Evolutionary conservation across 1,284 basidiomycete genomes (phyloP), one percentile per base, ranked within the genome.

Genomic region (Trametes pubescens): DNA sequence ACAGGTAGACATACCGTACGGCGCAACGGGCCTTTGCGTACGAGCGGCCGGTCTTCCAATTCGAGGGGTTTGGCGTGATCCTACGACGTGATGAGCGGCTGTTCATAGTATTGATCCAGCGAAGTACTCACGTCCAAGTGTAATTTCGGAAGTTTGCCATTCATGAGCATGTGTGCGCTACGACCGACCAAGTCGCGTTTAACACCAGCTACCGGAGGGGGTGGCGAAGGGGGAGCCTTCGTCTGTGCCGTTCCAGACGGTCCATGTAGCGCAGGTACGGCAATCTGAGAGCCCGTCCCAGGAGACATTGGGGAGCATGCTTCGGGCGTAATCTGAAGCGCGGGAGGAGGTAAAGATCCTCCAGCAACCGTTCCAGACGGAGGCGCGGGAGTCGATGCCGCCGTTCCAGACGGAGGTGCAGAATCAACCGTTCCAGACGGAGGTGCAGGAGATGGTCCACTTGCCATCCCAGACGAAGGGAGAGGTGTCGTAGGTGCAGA

Each of bases 401-500:
- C 8, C 48, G 46, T 48, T 48, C 29, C 48, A 34, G 24, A 51
- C 40, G 40, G 40, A n/a, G n/a, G n/a, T n/a, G n/a, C n/a, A n/a
- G n/a, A n/a, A n/a, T n/a, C 14, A 16, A 29, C 24, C 14, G 14
- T 16, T 34, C n/a, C 29, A 16, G 21, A 26, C 11, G 48, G 29
- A 34, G 29, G 3, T 32, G 7, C 48, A 10, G 29, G 7, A 51
- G 26, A n/a, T n/a, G n/a, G n/a, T n/a, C n/a, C n/a, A n/a, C n/a
- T n/a, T n/a, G n/a, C n/a, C n/a, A n/a, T n/a, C n/a, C n/a, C n/a
- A n/a, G 40, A 16, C 14, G 48, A 16, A 16, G 34, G 9, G 43
- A 18, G 43, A 44, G 43, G 5, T 8, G 16, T 8, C 5, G 14
- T 5, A 21, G 18, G 14, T 18, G 43, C 43, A 18, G 46, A 48